phyloP scores from a whole-genome alignment of 441 rosid species.

The Pelargonium australe region DNA sequence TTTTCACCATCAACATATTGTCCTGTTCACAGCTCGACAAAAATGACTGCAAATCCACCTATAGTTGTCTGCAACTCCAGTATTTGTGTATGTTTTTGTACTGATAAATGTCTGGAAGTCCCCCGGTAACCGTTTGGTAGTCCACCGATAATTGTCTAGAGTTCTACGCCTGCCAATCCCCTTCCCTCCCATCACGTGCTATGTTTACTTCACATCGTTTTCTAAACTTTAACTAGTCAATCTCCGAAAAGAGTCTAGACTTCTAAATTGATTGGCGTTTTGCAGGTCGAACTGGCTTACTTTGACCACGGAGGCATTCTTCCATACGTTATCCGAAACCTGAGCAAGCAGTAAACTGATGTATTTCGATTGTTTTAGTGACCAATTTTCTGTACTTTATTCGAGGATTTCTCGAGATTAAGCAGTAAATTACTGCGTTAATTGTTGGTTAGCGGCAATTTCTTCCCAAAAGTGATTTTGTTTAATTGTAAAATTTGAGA shows the following conservation, averaged over 20 bases:
- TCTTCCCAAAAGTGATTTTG: conserved; percentile 11
- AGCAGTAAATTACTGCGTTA: conserved; percentile 27
- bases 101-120: no score
- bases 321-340: conserved; percentile 77
- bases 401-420: conserved; percentile 23
- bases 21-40: no score
- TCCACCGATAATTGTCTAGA: no score
- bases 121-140: no score
- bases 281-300: conserved; percentile 80
- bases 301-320: conserved; percentile 87
- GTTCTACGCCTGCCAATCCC: no score
- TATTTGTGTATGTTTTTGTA: no score
- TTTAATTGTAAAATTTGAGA: conserved; percentile 23
- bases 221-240: neutral
- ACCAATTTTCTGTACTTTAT: neutral
- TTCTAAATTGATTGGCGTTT: neutral
- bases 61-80: no score
- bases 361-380: neutral
- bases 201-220: neutral
- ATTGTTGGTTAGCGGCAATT: neutral
- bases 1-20: no score
- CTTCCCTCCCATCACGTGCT: neutral
- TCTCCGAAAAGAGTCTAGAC: neutral
- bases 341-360: neutral
- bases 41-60: no score